phyloP scores from a whole-genome alignment of 345 rosid genomes.

The Arabis hirsuta region DNA sequence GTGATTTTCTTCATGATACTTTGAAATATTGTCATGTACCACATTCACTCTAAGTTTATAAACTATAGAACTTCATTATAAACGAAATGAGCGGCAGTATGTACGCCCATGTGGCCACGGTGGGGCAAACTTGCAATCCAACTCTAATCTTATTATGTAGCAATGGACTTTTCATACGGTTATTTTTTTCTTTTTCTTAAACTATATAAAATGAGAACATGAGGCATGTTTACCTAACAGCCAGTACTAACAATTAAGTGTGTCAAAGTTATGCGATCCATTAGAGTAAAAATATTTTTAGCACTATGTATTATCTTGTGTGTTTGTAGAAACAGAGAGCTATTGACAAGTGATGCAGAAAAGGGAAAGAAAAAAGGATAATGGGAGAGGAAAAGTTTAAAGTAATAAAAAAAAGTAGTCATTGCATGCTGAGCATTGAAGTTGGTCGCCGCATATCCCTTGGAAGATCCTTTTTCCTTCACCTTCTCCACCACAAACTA shows the following conservation, averaged over 20 bases:
- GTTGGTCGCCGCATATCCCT: slow-evolving; percentile 46
- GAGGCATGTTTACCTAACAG: slow-evolving; percentile 19
- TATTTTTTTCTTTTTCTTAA: background rate
- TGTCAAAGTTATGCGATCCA: slow-evolving; percentile 22
- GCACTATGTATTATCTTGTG: slow-evolving; percentile 13
- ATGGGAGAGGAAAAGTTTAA: slow-evolving; percentile 32
- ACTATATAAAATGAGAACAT: background rate
- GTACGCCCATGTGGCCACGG: background rate
- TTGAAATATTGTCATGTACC: background rate
- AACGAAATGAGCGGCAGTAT: background rate
- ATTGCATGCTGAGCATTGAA: slow-evolving; percentile 43
- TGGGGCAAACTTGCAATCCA: background rate
- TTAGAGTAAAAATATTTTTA: background rate
- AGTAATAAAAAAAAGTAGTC: slow-evolving; percentile 26
- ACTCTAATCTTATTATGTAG: background rate
- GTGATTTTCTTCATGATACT: no score
- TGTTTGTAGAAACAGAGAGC: slow-evolving; percentile 25
- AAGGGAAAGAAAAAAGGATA: background rate
- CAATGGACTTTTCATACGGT: background rate
- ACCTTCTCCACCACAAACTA: slow-evolving; percentile 25
- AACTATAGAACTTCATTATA: background rate
- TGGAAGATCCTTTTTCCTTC: slow-evolving; percentile 40
- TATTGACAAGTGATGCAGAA: slow-evolving; percentile 38
- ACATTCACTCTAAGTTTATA: background rate
- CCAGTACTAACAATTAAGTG: slow-evolving; percentile 23